Base-by-base conservation (phyloP, 441 rosid species). In the Pelargonium fulgidum region DNA sequence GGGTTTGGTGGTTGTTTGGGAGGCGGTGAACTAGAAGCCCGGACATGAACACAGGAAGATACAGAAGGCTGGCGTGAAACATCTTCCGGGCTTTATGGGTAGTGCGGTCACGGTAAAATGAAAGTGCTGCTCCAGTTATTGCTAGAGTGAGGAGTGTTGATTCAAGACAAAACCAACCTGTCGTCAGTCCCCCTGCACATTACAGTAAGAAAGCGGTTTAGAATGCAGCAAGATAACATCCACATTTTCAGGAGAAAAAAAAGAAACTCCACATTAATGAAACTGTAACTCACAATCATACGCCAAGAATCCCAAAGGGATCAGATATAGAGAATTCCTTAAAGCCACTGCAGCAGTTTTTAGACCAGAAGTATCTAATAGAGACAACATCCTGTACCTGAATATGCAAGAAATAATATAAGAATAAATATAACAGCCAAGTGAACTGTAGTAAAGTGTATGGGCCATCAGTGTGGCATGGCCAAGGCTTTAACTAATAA, bases 341-440 rank as follows among this genome's bases (percentile, higher is more conserved):
- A 91, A 75, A 39, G 97, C 96, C 64, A 87, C 96, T 13, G 79
- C 70, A 54, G 97, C 88, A 54, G 92, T 89, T 79, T 87, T 89
- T 75, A 70, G 82, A 71, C 99, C 96, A 65, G 91, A 85, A 64
- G 97, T 81, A 83, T 92, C 99, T 67, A 85, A 81, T 70, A 92
- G 91, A 16, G 99, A 90, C 68, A 94, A 64, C 97, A 94, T 90
- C 86, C 83, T 92, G 79, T 79, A 92, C 81, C 98, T 92, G 88
- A 42, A 76, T 11, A 75, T 24, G 65, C 0, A 65, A 68, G 0
- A 65, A 62, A 71, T 14, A 33, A 66, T 4, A 47, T 26, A 59
- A 66, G 22, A 61, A 41, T 69, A 9, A 19, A 56, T 17, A 2
- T 13, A 44, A 56, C 47, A 42, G 36, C 24, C 11, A 45, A 65